Base-by-base conservation (phyloP, 1,139 yeast genomes). In the Schizosaccharomyces versatilis region DNA sequence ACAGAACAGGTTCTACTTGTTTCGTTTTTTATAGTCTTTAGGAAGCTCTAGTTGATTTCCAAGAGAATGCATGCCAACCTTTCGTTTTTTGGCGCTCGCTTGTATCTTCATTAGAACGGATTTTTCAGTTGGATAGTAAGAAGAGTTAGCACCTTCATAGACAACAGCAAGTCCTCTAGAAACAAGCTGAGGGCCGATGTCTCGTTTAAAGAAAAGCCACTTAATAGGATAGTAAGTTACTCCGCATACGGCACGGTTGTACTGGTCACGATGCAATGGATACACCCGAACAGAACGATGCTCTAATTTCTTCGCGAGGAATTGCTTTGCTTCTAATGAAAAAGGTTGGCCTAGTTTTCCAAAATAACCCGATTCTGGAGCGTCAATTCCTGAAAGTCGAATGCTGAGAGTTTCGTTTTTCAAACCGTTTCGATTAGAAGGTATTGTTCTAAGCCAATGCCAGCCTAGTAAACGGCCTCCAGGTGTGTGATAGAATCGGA, bases 291-390 rank as follows among this genome's bases (percentile, higher is more conserved):
- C 81, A 56, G 74, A 71, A 52, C 76, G 72, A 1, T 93, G 90
- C 54, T 80, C 64, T 0, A 88, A 64, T 61, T 77, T 81, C 15
- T 68, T 62, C 51, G 80, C 70, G 41, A 90, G 71, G 95, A 96
- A 90, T 3, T 64, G 63, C 57, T 88, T 68, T 0, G 96, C 93
- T 60, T 90, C 97, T 53, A 80, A 84, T 39, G 94, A 78, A 64
- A 69, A 82, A 0, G 94, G 94, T 65, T 90, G 98, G 0, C 95
- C 83, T 0, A 94, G 88, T 60, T 83, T 83, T 1, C 99, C 99
- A 68, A 85, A 90, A 70, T 90, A 97, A 1, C 94, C 77, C 48
- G 94, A 70, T 65, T 90, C 99, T 1, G 99, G 99, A 0, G 99
- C 98, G 71, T 90, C 99, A n/a, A 90, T 80, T 0, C 97, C 99